These are phyloP conservation scores for Leishmania tropica DNA, from an alignment of 208 protist species.

Conservation along the genomic window DNA sequence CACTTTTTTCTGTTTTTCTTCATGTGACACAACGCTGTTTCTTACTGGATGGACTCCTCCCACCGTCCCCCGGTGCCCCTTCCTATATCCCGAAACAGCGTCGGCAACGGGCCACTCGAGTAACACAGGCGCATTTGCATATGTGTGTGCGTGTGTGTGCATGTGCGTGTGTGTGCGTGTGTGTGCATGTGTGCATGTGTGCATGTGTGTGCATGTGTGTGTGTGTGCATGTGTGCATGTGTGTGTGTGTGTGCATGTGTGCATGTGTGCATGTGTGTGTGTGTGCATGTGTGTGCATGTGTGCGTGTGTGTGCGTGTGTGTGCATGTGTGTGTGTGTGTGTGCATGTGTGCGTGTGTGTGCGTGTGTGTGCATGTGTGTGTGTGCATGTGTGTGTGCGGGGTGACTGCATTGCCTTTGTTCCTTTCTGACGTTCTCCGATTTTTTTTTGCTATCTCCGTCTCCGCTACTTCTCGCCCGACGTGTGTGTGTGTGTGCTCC, in stretches of 20 bases:
- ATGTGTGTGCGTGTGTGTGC: background rate
- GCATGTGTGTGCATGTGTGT: too few species aligned
- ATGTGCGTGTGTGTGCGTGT: background rate
- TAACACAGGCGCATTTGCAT: background rate
- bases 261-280: too few species aligned
- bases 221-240: too few species aligned
- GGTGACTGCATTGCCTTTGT: background rate
- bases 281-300: too few species aligned
- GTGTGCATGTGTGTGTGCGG: too few species aligned
- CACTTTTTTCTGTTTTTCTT: background rate
- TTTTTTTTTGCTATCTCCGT: too few species aligned
- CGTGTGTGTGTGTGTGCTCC: background rate
- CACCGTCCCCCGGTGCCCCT: background rate
- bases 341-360: too few species aligned
- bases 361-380: too few species aligned
- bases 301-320: too few species aligned
- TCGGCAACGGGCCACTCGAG: background rate
- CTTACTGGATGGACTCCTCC: background rate
- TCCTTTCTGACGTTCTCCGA: background rate
- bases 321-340: background rate
- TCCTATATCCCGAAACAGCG: background rate
- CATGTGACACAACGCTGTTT: background rate
- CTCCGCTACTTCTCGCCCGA: background rate
- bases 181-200: too few species aligned
- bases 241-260: too few species aligned